Base-by-base conservation (phyloP, 1,284 basidiomycete species). In the Apiotrichum porosum region DNA sequence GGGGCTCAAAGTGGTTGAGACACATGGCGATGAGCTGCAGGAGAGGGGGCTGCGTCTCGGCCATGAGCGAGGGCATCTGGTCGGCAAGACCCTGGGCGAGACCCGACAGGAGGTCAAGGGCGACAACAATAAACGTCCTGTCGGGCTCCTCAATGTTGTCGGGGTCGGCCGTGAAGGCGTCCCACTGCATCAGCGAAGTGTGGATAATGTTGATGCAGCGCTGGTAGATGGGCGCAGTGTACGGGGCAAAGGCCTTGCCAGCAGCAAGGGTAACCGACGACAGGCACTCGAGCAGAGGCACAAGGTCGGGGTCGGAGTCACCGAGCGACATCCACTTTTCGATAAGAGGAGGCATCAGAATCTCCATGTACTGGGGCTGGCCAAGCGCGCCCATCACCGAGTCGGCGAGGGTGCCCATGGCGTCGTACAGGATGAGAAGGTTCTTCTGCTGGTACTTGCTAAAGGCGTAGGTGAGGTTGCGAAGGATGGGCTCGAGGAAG, bases 361-460 rank as follows among this genome's bases (percentile, higher is more conserved):
- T 92, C 47, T 97, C 87, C 50, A 98, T 86, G 67, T 88, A 94
- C 17, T 83, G 77, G 1, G 88, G 82, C 61, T 88, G 86, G 64
- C 89, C 86, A 51, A 99, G 75, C 6, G 90, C 88, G 36, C 82
- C 71, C 9, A 92, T 93, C 32, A 99, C 94, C 14, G 92, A 90
- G 68, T 99, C 95, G 3, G 95, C 95, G 15, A 99, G 78, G 1
- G 95, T 98, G 6, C 95, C 94, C 48, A 99, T 86, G 13, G 95
- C 95, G 68, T 99, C 95, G 69, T 98, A 98, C 32, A 99, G 76
- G 58, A 98, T 98, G 56, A 99, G 80, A 80, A 98, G 84, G 69
- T 99, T 99, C 81, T 98, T 98, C 73, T 97, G 92, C 71, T 99
- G 94, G 71, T 99, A 99, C 75, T 95, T 97, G 56, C 88, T 83